Evolutionary conservation across 2,329 filamentous ascomycete species (phyloP).

Genomic region (Sporothrix inflata): DNA sequence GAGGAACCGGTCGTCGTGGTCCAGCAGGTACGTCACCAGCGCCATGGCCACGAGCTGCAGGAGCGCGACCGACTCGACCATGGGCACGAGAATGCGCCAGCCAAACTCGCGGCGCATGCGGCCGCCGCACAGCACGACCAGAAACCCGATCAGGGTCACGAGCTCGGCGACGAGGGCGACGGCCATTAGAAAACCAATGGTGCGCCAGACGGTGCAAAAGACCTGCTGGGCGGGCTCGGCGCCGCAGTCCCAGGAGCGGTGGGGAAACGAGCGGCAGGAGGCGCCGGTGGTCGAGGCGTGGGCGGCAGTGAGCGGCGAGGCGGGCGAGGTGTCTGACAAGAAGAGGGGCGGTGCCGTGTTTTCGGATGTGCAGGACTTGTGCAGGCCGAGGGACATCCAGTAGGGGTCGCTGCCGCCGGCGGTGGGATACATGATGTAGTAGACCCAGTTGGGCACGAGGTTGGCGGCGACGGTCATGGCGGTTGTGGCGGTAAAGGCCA

Average conservation of each 20-base stretch:
- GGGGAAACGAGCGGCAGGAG: constrained; percentile 69
- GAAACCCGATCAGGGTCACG: constrained; percentile 76
- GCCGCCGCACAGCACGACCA: constrained; percentile 76
- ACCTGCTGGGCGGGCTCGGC: constrained; percentile 60
- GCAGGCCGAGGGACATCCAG: constrained; percentile 72
- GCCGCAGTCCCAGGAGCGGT: constrained; percentile 62
- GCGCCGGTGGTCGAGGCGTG: constrained; percentile 47
- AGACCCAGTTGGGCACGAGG: constrained; percentile 71
- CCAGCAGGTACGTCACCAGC: constrained; percentile 81
- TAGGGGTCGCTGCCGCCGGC: constrained; percentile 52
- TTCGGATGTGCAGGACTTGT: constrained; percentile 76
- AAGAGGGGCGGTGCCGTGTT: constrained; percentile 5
- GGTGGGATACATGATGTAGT: constrained; percentile 56
- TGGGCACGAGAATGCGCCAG: constrained; percentile 73
- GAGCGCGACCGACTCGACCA: constrained; percentile 68
- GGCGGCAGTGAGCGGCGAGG: not conserved
- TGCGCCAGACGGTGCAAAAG: constrained; percentile 93
- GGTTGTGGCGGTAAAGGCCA: constrained; percentile 61
- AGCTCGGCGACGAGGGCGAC: constrained; percentile 82
- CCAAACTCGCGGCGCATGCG: constrained; percentile 78
- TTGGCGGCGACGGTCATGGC: constrained; percentile 72
- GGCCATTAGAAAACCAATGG: constrained; percentile 83
- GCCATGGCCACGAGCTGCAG: constrained; percentile 77
- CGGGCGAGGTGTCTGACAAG: not conserved
- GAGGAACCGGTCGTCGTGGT: constrained; percentile 81